phyloP scores from a whole-genome alignment of 495 filamentous ascomycete genomes.

The Aspergillus sparsus region DNA sequence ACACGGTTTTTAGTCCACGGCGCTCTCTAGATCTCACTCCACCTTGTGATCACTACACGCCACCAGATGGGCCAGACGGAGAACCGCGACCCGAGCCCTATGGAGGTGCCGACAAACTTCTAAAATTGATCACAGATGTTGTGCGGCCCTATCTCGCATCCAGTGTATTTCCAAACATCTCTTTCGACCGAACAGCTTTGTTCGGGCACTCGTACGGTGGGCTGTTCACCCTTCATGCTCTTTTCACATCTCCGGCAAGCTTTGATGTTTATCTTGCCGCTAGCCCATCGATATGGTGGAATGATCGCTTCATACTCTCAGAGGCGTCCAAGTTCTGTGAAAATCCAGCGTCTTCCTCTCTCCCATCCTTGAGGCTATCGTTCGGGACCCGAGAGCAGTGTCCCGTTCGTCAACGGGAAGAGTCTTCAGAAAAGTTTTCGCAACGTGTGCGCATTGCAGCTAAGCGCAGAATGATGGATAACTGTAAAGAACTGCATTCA shows the following conservation, averaged over 20 bases:
- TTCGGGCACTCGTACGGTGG: constrained; percentile 32
- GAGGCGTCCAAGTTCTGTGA: constrained; percentile 18
- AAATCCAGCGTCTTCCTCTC: neutral
- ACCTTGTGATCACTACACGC: constrained; percentile 22
- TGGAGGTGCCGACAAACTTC: constrained; percentile 27
- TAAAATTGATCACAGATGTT: constrained; percentile 20
- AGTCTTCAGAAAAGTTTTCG: constrained; percentile 19
- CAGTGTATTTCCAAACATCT: constrained; percentile 21
- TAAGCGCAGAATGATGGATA: constrained; percentile 27
- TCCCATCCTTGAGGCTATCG: constrained; percentile 15
- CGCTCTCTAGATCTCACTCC: constrained; percentile 27
- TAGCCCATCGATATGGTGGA: constrained; percentile 34
- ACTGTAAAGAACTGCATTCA: constrained; percentile 26
- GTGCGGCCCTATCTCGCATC: constrained; percentile 19
- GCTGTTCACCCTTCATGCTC: constrained; percentile 23
- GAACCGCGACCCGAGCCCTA: constrained; percentile 7
- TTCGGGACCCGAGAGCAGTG: constrained; percentile 28
- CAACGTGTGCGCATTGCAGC: constrained; percentile 3
- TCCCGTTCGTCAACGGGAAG: constrained; percentile 16
- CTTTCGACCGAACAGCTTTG: constrained; percentile 19
- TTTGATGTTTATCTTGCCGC: constrained; percentile 30
- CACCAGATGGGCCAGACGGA: constrained; percentile 21
- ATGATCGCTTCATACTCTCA: constrained; percentile 20
- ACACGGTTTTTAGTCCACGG: constrained; percentile 24
- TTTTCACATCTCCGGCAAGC: constrained; percentile 21